A percentile compares a stretch with the other conserved stretches of the same genome.
Evolutionary conservation across 305 asterid genomes (phyloP).

Genomic region (Salvia sclarea): DNA sequence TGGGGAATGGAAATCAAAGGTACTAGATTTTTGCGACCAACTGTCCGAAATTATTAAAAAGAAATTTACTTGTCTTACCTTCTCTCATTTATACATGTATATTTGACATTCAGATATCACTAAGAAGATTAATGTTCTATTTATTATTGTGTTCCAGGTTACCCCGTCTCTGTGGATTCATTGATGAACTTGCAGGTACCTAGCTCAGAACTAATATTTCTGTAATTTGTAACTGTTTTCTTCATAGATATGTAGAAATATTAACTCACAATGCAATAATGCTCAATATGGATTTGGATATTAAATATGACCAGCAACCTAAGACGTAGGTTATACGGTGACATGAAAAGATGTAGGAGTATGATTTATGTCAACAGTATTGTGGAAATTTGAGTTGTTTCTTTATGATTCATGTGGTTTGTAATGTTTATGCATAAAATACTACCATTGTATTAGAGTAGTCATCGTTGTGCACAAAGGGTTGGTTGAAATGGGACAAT

Average conservation of each 20-base stretch:
- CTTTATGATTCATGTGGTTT: conserved; percentile 5
- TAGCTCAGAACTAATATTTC: not conserved
- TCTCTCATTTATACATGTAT: not conserved
- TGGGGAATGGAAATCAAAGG: conserved; percentile 96
- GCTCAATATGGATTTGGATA: not conserved
- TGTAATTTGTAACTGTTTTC: not conserved
- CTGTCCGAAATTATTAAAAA: not conserved
- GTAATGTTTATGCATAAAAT: conserved; percentile 1
- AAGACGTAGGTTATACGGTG: not conserved
- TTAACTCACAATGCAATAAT: not conserved
- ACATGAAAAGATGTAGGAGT: not conserved
- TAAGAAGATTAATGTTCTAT: conserved; percentile 1
- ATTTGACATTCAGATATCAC: not conserved
- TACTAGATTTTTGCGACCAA: not conserved
- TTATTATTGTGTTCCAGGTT: conserved; percentile 53
- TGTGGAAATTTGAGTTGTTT: not conserved
- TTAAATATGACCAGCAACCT: not conserved
- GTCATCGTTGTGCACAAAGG: conserved; percentile 1
- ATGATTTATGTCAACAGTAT: not conserved
- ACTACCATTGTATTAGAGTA: not conserved
- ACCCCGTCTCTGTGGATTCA: conserved; percentile 82
- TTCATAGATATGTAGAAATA: too few relatives aligned
- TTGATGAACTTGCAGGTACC: conserved; percentile 89
- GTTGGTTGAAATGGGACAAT: not conserved
- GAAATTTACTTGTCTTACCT: not conserved